phyloP scores from a whole-genome alignment of 129 eudicot species.

The Flaveria brownii region DNA sequence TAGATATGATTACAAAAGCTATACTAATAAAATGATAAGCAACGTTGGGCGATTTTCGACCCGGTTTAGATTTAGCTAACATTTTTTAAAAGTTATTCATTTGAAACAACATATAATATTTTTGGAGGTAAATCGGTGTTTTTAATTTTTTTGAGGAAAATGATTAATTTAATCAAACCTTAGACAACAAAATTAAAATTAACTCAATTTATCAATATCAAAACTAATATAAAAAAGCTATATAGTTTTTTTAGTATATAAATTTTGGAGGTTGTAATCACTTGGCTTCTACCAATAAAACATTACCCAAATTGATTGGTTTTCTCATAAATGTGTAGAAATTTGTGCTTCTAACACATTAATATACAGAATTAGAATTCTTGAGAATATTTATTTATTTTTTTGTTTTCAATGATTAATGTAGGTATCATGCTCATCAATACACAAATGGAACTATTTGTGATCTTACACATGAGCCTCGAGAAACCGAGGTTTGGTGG shows the following conservation, averaged over 20 bases:
- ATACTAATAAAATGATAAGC: not conserved
- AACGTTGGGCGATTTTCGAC: not conserved
- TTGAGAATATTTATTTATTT: not conserved
- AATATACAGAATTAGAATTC: not conserved
- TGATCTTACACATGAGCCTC: constrained; percentile 81
- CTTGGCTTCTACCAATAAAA: not conserved
- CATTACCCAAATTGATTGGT: not conserved
- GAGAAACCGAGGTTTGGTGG: constrained; percentile 80
- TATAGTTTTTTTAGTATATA: too few species aligned
- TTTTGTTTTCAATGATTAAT: not conserved
- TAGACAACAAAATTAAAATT: too few species aligned
- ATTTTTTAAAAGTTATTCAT: not conserved
- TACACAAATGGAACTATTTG: constrained; percentile 87
- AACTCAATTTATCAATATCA: too few species aligned
- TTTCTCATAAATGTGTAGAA: not conserved
- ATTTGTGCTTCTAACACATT: not conserved
- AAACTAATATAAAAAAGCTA: not conserved
- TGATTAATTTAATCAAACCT: too few species aligned
- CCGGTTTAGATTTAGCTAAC: not conserved
- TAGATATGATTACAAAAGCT: not conserved
- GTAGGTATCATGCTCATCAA: constrained; percentile 90
- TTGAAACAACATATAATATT: not conserved
- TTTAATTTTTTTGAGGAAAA: too few species aligned
- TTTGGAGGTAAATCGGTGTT: too few species aligned
- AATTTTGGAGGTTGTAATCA: too few species aligned